Base-by-base conservation (phyloP, 768 basidiomycete genomes). In the Phlegmacium glaucopus region DNA sequence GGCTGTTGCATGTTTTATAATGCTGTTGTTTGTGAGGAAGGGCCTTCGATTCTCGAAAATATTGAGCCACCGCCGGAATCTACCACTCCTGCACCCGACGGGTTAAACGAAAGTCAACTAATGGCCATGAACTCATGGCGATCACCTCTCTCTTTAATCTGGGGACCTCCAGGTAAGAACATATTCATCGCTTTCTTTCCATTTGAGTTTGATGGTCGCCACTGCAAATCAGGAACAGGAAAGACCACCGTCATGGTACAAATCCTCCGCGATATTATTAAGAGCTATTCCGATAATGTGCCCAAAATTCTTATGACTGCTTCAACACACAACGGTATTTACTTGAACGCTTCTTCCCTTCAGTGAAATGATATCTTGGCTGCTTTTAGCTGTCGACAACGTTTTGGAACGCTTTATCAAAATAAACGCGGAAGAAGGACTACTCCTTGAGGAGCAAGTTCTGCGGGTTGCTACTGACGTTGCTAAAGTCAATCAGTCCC, bases 211-310 rank as follows among this genome's bases (percentile, higher is more conserved):
- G 52, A 9, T 12, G 3, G 6, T 29, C 5, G 13, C 15, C 22
- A 10, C 9, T 9, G 44, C 12, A 16, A 34, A 43, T 28, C 13
- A 85, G 84, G 84, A 0, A 87, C 84, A 0, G 83, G 85, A 29
- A 87, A 86, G 60, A 85, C 83, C 0, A 85, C 82, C 0, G 83
- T 85, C 1, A 82, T 85, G 5, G 74, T 86, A 3, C 73, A 81
- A 50, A 81, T 85, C 25, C 68, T 85, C 12, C 65, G 67, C 16
- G 68, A 67, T 41, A 60, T 79, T 44, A 50, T 75, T 52, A 59
- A 62, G 45, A 56, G 53, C 26, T 48, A 51, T 51, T 56, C 60
- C 39, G 55, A 51, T 36, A 60, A 61, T 36, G 22, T 22, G 22
- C 70, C 68, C 8, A 82, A 77, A 54, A 78, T 86, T 18, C 66